phyloP scores from a whole-genome alignment of 2,329 filamentous ascomycete genomes.

The Alternaria rosae region DNA sequence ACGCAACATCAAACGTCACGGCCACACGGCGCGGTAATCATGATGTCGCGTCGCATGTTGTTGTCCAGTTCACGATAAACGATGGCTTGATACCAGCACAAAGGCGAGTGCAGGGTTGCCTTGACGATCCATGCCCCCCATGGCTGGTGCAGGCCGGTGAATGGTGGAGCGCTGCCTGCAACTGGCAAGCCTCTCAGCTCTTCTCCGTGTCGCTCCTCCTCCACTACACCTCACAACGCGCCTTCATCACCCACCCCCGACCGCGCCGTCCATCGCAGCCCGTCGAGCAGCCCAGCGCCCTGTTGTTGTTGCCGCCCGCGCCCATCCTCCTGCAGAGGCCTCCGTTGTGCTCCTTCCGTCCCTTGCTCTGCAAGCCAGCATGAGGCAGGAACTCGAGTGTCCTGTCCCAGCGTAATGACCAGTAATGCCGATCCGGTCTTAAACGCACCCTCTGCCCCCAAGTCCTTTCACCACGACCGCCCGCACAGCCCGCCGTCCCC shows the following conservation, averaged over 20 bases:
- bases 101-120: conserved; percentile 26
- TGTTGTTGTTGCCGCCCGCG: conserved; percentile 24
- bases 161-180: conserved; percentile 23
- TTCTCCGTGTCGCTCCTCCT: conserved; percentile 24
- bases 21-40: background rate
- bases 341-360: conserved; percentile 15
- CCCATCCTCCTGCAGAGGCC: background rate
- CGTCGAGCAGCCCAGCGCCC: conserved; percentile 29
- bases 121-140: conserved; percentile 20
- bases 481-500: conserved; percentile 24
- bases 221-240: conserved; percentile 19
- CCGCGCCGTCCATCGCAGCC: conserved; percentile 14
- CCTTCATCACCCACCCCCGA: conserved; percentile 17
- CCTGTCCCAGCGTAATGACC: conserved; percentile 51
- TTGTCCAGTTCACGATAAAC: background rate
- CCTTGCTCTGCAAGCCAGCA: conserved; percentile 44
- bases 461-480: conserved; percentile 17
- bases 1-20: conserved; percentile 4
- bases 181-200: conserved; percentile 25
- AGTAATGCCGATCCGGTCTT: conserved; percentile 48
- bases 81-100: background rate
- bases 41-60: background rate
- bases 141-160: conserved; percentile 26
- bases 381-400: conserved; percentile 50
- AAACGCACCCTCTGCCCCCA: conserved; percentile 35